Percentiles rank a stretch among this genome's conserved stretches.
phyloP scores from a whole-genome alignment of 75 land plant genomes.

The Picea glauca region DNA sequence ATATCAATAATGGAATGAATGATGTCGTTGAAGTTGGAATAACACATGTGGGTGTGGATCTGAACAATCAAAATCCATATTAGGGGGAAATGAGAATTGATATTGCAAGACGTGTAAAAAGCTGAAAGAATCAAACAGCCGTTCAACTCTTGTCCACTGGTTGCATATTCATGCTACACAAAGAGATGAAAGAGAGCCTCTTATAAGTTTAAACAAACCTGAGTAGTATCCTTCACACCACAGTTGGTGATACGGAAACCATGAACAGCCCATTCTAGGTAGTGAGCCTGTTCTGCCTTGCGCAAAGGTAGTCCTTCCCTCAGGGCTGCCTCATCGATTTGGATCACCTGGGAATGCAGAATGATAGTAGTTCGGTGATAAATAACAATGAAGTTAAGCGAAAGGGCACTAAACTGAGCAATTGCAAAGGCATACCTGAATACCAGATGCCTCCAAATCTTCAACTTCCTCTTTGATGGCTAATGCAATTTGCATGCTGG shows the following conservation, averaged over 20 bases:
- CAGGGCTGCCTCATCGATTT: slow-evolving; percentile 59
- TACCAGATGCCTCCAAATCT: slow-evolving; percentile 62
- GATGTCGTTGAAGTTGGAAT: slow-evolving; percentile 60
- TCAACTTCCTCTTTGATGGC: slow-evolving; percentile 89
- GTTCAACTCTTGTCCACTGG: neutral
- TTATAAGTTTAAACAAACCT: slow-evolving; percentile 18
- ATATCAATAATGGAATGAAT: slow-evolving; percentile 58
- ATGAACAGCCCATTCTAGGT: slow-evolving; percentile 60
- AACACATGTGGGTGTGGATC: slow-evolving; percentile 57
- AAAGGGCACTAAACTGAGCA: neutral
- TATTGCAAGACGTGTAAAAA: neutral
- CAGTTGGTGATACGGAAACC: slow-evolving; percentile 51
- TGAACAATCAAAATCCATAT: slow-evolving; percentile 2
- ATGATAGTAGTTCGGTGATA: neutral
- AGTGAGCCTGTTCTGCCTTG: slow-evolving; percentile 45
- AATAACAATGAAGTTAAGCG: neutral
- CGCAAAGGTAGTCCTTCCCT: slow-evolving; percentile 53
- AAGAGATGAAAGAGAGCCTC: neutral
- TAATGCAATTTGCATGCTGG: slow-evolving; percentile 81
- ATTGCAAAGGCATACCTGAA: slow-evolving; percentile 21
- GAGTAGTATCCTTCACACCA: slow-evolving; percentile 55
- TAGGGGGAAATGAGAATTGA: neutral
- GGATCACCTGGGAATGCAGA: slow-evolving; percentile 31
- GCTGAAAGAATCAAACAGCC: neutral
- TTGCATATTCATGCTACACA: neutral